Percentiles rank a stretch among this genome's conserved stretches.
Conservation (phyloP, 2,329 filamentous ascomycete species). For the Diaporthe capsici region DNA sequence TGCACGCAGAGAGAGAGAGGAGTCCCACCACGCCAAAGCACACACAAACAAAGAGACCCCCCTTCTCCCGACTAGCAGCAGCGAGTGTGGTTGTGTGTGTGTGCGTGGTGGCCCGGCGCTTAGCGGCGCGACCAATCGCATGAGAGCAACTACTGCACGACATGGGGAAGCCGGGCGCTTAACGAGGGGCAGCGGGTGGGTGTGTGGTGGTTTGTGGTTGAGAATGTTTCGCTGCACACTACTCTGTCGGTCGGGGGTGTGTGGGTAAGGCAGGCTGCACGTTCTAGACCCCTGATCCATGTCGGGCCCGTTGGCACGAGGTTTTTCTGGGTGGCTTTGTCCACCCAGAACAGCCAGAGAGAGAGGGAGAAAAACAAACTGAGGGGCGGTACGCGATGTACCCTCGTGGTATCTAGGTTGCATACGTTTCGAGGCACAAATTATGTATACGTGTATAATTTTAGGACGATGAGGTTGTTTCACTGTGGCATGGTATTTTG, state of each 20-base stretch:
- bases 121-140: not conserved
- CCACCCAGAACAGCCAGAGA: not conserved
- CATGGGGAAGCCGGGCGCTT: conserved; percentile 42
- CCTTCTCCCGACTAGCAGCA: not conserved
- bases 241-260: not conserved
- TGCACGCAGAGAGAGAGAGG: not conserved
- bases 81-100: not conserved
- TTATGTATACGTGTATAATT: not conserved
- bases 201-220: not conserved
- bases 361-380: not conserved
- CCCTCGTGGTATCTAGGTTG: not conserved
- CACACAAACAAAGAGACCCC: not conserved
- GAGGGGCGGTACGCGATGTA: not conserved
- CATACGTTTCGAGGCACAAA: not conserved
- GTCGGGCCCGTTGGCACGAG: conserved; percentile 20
- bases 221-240: not conserved
- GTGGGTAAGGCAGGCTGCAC: conserved; percentile 4
- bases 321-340: not conserved
- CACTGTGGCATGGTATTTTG: not conserved
- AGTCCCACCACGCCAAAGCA: not conserved
- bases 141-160: conserved; percentile 36
- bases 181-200: not conserved
- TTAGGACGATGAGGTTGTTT: not conserved
- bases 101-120: conserved; percentile 29
- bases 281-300: conserved; percentile 38